These are phyloP conservation scores for Quercus gilva DNA, from an alignment of 306 rosid genomes.

Conservation along the genomic window DNA sequence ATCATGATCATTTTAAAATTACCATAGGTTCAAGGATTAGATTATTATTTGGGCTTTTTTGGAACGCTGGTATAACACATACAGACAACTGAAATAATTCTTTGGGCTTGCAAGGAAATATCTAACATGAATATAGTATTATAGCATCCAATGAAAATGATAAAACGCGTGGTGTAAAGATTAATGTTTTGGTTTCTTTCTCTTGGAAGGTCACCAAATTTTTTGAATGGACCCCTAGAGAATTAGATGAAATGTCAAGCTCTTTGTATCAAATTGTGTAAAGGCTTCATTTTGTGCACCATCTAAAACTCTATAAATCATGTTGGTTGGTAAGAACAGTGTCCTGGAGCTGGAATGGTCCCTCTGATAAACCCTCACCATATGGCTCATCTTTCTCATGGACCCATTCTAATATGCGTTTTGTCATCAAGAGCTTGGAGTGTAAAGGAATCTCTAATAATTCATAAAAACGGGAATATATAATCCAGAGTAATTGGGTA, in stretches of 20 bases:
- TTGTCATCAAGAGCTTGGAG: not conserved
- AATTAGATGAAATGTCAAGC: conserved; percentile 27
- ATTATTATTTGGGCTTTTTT: not conserved
- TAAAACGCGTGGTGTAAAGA: not conserved
- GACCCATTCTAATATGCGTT: conserved; percentile 5
- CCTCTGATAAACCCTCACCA: conserved; percentile 10
- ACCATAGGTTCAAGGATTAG: not conserved
- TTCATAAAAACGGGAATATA: no score
- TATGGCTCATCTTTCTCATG: conserved; percentile 9
- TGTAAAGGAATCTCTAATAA: not conserved
- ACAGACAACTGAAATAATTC: not conserved
- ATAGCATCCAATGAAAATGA: not conserved
- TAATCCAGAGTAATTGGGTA: no score
- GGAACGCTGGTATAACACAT: not conserved
- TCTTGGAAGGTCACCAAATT: not conserved
- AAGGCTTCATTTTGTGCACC: conserved; percentile 26
- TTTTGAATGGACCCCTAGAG: conserved; percentile 2
- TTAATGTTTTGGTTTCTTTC: not conserved
- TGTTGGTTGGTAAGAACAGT: conserved; percentile 24
- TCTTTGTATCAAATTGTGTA: conserved; percentile 6
- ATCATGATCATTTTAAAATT: not conserved
- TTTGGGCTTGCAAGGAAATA: not conserved
- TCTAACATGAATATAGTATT: not conserved
- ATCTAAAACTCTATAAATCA: conserved; percentile 24
- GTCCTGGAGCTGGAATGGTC: conserved; percentile 27